Conservation (phyloP, 225 moss, liverwort and hornwort genomes). For the Lunularia cruciata region DNA sequence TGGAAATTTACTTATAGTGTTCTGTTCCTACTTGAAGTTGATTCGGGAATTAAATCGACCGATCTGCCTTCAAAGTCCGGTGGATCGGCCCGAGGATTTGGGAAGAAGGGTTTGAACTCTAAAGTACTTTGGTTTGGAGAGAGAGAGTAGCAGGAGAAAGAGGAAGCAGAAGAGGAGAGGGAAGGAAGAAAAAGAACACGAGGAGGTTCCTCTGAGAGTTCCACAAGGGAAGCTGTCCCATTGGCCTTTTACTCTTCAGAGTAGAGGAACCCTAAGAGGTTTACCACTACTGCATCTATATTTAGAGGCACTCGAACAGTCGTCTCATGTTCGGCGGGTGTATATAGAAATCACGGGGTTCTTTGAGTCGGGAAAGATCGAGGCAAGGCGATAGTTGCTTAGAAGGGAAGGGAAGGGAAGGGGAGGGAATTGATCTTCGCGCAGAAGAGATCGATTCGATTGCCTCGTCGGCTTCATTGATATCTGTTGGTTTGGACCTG, state of each 20-base stretch:
- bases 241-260: not conserved
- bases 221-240: not conserved
- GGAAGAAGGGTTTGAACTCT: not conserved
- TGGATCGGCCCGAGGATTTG: not conserved
- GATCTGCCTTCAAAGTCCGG: not conserved
- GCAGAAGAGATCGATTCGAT: not conserved
- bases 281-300: constrained; percentile 4
- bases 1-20: not conserved
- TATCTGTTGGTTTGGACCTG: not conserved
- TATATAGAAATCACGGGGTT: not conserved
- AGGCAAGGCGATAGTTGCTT: not conserved
- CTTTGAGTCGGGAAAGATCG: too few species aligned
- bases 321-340: constrained; percentile 1
- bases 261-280: constrained; percentile 8
- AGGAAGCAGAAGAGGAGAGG: not conserved
- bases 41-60: not conserved
- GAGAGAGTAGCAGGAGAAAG: too few species aligned
- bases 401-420: too few species aligned
- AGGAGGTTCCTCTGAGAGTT: too few species aligned
- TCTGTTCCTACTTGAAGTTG: not conserved
- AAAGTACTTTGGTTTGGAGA: too few species aligned
- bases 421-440: not conserved
- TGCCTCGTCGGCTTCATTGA: not conserved
- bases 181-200: not conserved
- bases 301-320: constrained; percentile 4